Evolutionary conservation across 495 filamentous ascomycete genomes (phyloP).

Genomic region (Daldinia bambusicola): DNA sequence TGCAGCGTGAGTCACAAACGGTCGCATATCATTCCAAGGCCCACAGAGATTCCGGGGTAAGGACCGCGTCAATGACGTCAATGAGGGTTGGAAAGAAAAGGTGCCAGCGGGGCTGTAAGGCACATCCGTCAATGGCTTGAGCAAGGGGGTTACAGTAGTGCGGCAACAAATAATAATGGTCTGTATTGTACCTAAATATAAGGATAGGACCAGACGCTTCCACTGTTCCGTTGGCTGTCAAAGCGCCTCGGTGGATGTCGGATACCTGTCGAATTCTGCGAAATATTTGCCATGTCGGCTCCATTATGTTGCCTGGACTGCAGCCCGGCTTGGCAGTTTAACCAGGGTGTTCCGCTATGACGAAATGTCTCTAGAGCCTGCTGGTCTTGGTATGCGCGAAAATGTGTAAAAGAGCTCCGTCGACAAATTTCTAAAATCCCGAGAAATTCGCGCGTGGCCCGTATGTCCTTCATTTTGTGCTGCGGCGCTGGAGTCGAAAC

Average conservation of each 20-base stretch:
- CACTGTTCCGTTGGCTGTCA: neutral
- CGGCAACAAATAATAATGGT: no score
- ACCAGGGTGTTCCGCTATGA: constrained; percentile 32
- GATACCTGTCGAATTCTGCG: no score
- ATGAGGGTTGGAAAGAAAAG: constrained; percentile 11
- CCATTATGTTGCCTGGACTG: constrained; percentile 20
- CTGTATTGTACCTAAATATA: no score
- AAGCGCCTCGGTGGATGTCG: neutral
- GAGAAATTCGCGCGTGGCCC: constrained; percentile 1
- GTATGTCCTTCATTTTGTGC: constrained; percentile 7
- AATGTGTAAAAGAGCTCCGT: neutral
- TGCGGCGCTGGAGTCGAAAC: neutral
- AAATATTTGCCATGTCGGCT: no score
- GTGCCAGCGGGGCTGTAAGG: neutral
- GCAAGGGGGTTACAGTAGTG: neutral
- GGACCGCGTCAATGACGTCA: constrained; percentile 26
- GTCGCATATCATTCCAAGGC: neutral
- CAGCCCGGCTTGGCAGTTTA: constrained; percentile 31
- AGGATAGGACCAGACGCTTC: neutral
- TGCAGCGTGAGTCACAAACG: neutral
- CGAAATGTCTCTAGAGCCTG: constrained; percentile 27
- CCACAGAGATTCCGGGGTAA: neutral
- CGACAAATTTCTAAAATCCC: neutral
- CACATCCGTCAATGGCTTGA: neutral
- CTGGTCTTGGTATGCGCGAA: neutral